Conservation (phyloP, 2,329 filamentous ascomycete genomes). For the Claviceps sorghi region DNA sequence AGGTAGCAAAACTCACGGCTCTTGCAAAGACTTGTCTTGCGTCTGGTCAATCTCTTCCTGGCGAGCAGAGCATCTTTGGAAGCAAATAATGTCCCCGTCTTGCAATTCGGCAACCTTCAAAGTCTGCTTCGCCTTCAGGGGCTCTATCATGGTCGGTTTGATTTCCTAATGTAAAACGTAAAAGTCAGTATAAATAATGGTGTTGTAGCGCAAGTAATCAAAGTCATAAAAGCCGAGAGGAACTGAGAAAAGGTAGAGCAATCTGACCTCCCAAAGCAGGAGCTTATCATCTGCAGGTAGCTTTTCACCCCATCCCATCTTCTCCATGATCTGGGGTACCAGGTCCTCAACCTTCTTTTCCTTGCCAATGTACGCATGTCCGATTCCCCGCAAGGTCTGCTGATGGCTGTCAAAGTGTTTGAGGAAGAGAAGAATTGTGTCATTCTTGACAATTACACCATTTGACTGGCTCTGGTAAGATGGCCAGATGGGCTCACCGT, state of each 20-base stretch:
- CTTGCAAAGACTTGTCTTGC: constrained; percentile 16
- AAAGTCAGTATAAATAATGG: background rate
- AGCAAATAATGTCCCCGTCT: constrained; percentile 92
- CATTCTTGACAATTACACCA: constrained; percentile 42
- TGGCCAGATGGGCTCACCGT: constrained; percentile 61
- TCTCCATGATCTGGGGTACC: constrained; percentile 58
- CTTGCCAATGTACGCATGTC: constrained; percentile 75
- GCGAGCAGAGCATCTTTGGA: constrained; percentile 51
- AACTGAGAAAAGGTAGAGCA: background rate
- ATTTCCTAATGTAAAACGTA: constrained; percentile 48
- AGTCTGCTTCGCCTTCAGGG: constrained; percentile 79
- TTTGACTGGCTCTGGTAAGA: constrained; percentile 44
- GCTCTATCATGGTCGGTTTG: constrained; percentile 94
- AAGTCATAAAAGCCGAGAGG: background rate
- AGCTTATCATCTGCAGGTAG: constrained; percentile 47
- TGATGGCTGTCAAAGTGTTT: constrained; percentile 76
- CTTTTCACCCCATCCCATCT: constrained; percentile 76
- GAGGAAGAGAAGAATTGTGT: constrained; percentile 69
- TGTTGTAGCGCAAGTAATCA: background rate
- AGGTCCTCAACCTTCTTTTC: constrained; percentile 81
- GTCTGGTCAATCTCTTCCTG: constrained; percentile 23
- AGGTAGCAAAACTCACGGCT: constrained; percentile 15
- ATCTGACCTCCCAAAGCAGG: constrained; percentile 58
- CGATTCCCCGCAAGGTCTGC: constrained; percentile 62
- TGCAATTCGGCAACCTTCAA: constrained; percentile 87